phyloP scores from a whole-genome alignment of 371 early-diverging fungal genomes.

The Mucor circinelloides region DNA sequence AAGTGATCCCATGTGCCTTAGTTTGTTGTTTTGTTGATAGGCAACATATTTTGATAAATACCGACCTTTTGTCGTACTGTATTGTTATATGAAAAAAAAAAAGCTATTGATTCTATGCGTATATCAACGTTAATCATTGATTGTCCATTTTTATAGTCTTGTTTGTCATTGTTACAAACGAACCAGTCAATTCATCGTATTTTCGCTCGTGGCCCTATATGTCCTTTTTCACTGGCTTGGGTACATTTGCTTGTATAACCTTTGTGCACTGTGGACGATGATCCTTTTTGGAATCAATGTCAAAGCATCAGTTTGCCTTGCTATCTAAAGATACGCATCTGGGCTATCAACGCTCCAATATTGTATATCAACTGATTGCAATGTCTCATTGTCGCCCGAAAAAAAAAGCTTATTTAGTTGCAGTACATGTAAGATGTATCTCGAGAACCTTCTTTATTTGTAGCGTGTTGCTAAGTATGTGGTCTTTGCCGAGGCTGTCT shows the following conservation, averaged over 20 bases:
- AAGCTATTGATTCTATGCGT: neutral
- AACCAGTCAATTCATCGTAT: neutral
- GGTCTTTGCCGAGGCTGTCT: slow-evolving; percentile 2
- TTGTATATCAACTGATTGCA: neutral
- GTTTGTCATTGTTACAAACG: neutral
- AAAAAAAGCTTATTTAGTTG: too few relatives aligned
- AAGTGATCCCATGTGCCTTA: slow-evolving; percentile 20
- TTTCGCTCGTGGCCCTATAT: neutral
- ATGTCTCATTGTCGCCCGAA: too few relatives aligned
- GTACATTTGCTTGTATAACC: neutral
- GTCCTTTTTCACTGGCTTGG: neutral
- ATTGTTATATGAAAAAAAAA: neutral
- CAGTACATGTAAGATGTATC: too few relatives aligned
- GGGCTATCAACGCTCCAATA: neutral
- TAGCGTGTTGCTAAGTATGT: neutral
- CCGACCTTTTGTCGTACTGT: neutral
- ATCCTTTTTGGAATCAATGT: neutral
- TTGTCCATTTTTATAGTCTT: neutral
- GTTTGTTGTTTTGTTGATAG: neutral
- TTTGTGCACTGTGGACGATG: neutral
- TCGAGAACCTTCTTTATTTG: neutral
- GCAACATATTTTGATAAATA: neutral
- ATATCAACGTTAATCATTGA: neutral
- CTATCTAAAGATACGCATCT: neutral
- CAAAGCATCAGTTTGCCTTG: neutral